Evolutionary conservation across 1,284 basidiomycete genomes (phyloP), one percentile per base, ranked within the genome.

Genomic region (Psilocybe mexicana): DNA sequence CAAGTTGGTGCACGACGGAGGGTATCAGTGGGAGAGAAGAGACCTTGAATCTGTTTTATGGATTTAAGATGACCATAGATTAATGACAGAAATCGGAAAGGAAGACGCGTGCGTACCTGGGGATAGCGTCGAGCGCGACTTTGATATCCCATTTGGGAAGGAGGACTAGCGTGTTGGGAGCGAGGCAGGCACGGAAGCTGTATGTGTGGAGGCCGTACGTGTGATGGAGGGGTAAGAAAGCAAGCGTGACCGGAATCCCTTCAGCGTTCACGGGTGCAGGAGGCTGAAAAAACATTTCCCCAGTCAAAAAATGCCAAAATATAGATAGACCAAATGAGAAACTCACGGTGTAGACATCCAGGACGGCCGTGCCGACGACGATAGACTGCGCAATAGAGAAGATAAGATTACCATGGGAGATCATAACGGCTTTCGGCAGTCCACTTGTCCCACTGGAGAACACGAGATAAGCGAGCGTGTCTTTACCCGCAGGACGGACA

Each of bases 401-500:
- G 33, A 80, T 72, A 4, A 91, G 49, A 68, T 91, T 91, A 28
- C 84, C 82, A 62, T 92, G 89, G 1, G 89, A 86, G 33, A 90
- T 83, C 87, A 87, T 89, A 28, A 91, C 86, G 10, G 81, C 89
- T 80, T 92, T 92, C 0, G 90, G 89, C 2, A 86, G 72, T 1
- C 90, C 90, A 57, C 81, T 90, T 0, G 90, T 92, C 33, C 89
- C 90, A 63, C 89, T 92, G 0, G 89, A 92, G 65, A 90, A 90
- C 0, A 88, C 71, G 1, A 92, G 72, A 69, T 91, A 90, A 0
- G 87, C 89, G 1, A 90, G 72, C 0, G 87, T 88, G 62, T 86
- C 72, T 36, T 74, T 77, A 33, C 66, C 74, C 0, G 82, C 87
- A 0, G 78, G 76, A 40, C 76, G 77, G 14, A 83, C 70, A 1